Conservation (phyloP, 805 yeast species). For the Metschnikowia reukaufii region DNA sequence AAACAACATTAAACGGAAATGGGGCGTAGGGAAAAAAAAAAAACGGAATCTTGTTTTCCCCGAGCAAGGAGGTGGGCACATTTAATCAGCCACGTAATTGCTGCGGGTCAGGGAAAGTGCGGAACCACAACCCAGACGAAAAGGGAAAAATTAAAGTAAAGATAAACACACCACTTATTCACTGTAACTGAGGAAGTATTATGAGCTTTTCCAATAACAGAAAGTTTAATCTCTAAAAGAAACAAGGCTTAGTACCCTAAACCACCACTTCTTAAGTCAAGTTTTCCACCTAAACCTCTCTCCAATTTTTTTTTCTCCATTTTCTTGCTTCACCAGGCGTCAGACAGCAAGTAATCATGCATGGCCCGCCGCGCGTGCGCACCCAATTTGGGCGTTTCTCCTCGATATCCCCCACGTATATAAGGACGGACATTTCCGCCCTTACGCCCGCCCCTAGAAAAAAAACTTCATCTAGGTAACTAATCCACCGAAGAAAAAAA, state of each 20-base stretch:
- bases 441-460: not conserved
- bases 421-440: constrained; percentile 8
- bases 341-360: constrained; percentile 12
- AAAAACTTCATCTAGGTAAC: not conserved
- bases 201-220: too few species aligned
- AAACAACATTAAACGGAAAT: not conserved
- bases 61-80: not conserved
- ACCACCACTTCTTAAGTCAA: too few species aligned
- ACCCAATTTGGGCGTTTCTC: constrained; percentile 8
- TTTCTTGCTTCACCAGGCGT: constrained; percentile 6
- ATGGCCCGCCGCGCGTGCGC: constrained; percentile 15
- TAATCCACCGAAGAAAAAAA: not conserved
- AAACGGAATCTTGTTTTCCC: not conserved
- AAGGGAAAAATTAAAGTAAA: not conserved
- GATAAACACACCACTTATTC: too few species aligned
- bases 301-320: not conserved
- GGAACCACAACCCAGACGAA: not conserved
- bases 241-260: too few species aligned
- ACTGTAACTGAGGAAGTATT: too few species aligned
- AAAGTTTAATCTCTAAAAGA: too few species aligned
- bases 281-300: too few species aligned
- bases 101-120: not conserved
- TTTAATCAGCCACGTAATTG: not conserved
- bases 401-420: constrained; percentile 8
- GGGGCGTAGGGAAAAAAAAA: not conserved